A percentile compares a stretch with the other conserved stretches of the same genome.
Evolutionary conservation across 2,329 filamentous ascomycete genomes (phyloP).

Genomic region (Monilinia laxa): DNA sequence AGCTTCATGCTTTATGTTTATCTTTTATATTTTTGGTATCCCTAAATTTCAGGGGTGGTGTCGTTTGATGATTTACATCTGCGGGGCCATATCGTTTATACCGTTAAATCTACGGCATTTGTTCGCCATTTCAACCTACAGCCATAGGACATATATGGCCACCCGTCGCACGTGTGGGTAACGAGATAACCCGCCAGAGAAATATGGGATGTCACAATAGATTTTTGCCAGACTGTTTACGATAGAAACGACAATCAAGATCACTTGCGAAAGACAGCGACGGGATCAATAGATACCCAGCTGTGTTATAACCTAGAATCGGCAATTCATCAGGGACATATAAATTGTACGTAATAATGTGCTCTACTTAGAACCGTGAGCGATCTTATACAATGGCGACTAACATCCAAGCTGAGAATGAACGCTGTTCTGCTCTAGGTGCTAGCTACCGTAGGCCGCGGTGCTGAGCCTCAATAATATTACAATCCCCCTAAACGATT

Average conservation of each 20-base stretch:
- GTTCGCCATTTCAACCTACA: too few species aligned
- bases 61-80: neutral
- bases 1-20: neutral
- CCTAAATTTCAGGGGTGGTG: neutral
- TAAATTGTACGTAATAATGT: neutral
- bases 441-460: neutral
- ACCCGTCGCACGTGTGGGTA: neutral
- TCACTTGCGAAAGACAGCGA: neutral
- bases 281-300: neutral
- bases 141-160: neutral
- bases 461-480: neutral
- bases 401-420: neutral
- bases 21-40: neutral
- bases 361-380: neutral
- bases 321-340: neutral
- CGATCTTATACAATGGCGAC: neutral
- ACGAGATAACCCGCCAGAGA: neutral
- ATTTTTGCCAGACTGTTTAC: too few species aligned
- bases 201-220: neutral
- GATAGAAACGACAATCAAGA: neutral
- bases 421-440: neutral
- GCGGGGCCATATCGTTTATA: neutral
- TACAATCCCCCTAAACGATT: neutral
- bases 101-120: neutral
- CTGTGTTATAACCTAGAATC: neutral